Evolutionary conservation across 805 yeast species (phyloP).

Genomic region (Lipomyces yamanashiensis): DNA sequence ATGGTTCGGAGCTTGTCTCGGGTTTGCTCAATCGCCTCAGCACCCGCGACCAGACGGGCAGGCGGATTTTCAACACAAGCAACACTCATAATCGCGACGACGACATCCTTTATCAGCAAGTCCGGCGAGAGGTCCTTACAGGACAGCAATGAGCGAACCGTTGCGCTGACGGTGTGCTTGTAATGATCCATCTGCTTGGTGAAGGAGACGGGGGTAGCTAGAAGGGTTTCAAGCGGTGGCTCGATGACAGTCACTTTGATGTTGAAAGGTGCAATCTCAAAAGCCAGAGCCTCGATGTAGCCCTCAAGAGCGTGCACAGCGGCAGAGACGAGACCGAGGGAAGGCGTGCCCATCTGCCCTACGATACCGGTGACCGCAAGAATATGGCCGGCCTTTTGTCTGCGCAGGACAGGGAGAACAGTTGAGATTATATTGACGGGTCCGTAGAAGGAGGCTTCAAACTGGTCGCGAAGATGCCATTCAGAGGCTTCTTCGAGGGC

Average conservation of each 20-base stretch:
- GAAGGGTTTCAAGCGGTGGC: conserved; percentile 40
- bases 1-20: conserved; percentile 40
- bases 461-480: conserved; percentile 38
- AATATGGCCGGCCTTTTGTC: conserved; percentile 42
- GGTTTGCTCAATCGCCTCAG: conserved; percentile 42
- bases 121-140: conserved; percentile 36
- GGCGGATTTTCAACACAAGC: conserved; percentile 46
- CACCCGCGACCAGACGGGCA: conserved; percentile 42
- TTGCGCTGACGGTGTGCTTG: conserved; percentile 28
- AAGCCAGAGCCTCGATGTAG: conserved; percentile 43
- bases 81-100: conserved; percentile 38
- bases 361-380: conserved; percentile 40
- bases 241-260: conserved; percentile 43
- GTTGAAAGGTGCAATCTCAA: conserved; percentile 40
- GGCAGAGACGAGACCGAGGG: conserved; percentile 39
- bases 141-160: conserved; percentile 33
- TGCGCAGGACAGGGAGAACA: conserved; percentile 39
- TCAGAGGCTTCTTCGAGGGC: conserved; percentile 37
- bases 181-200: conserved; percentile 28
- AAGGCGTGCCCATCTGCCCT: conserved; percentile 43
- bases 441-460: conserved; percentile 36
- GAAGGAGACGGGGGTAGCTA: conserved; percentile 33
- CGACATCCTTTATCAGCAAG: conserved; percentile 37
- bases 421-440: conserved; percentile 41
- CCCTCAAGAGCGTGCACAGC: conserved; percentile 45